phyloP scores from a whole-genome alignment of 805 yeast species.

The Candida patagonica region DNA sequence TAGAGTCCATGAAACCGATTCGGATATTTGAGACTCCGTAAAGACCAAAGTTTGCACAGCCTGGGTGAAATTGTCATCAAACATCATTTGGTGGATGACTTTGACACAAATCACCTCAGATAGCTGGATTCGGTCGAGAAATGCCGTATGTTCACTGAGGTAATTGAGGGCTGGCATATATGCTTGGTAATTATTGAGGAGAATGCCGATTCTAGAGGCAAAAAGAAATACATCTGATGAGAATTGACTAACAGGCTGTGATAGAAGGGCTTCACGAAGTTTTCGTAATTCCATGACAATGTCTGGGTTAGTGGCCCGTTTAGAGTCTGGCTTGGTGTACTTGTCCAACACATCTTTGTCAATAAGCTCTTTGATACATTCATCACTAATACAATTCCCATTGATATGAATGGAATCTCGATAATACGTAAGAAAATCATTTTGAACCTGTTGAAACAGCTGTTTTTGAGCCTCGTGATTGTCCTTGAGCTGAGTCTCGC shows the following conservation, averaged over 20 bases:
- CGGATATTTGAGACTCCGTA: neutral
- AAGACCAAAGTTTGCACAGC: neutral
- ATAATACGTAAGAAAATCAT: neutral
- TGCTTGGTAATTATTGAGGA: neutral
- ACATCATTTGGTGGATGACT: neutral
- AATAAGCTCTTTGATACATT: neutral
- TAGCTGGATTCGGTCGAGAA: neutral
- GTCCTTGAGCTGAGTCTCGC: neutral
- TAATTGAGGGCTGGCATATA: neutral
- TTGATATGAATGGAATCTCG: too few species aligned
- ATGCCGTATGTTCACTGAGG: neutral
- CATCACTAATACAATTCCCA: too few species aligned
- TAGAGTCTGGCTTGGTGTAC: neutral
- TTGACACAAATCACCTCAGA: neutral
- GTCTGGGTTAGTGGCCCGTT: neutral
- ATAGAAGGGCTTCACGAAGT: slow-evolving; percentile 2
- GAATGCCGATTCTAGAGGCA: neutral
- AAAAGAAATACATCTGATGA: neutral
- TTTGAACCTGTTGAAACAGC: neutral
- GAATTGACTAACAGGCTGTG: neutral
- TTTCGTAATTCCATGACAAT: neutral
- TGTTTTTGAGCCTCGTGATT: neutral
- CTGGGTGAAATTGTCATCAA: neutral
- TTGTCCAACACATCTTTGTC: neutral
- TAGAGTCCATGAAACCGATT: neutral